Evolutionary conservation across 352 stramenopile species (phyloP).

Genomic region (Pythium apleroticum): DNA sequence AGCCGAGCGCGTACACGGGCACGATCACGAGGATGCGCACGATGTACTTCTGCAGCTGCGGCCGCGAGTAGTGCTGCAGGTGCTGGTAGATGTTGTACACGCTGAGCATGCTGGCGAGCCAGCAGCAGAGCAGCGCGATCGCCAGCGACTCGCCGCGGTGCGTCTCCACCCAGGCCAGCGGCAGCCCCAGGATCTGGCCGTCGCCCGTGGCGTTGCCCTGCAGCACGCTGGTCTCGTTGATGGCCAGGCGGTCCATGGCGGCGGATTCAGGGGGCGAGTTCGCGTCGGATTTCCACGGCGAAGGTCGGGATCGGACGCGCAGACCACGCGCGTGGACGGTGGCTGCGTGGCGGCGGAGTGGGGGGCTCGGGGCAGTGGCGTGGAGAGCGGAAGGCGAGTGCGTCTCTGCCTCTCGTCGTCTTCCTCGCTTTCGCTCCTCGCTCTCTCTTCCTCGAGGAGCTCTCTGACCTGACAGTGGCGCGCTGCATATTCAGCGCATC

Average conservation of each 20-base stretch:
- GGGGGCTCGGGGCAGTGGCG: background rate
- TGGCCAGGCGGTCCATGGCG: constrained; percentile 13
- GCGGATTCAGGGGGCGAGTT: background rate
- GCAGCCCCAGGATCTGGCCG: constrained; percentile 52
- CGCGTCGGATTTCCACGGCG: background rate
- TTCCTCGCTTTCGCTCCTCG: background rate
- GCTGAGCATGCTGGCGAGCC: constrained; percentile 57
- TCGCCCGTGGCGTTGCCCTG: constrained; percentile 69
- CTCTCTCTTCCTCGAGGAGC: background rate
- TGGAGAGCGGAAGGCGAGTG: background rate
- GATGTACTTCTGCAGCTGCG: constrained; percentile 86
- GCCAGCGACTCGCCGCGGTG: constrained; percentile 52
- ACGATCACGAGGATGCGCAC: constrained; percentile 88
- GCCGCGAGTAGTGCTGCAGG: constrained; percentile 79
- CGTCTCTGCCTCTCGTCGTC: background rate
- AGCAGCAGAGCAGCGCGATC: constrained; percentile 57
- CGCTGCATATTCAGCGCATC: background rate
- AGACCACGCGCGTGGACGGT: background rate
- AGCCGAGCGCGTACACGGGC: constrained; percentile 85
- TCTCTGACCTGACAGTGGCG: background rate
- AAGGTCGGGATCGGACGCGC: background rate
- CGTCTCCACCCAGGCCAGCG: constrained; percentile 74
- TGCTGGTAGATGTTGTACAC: constrained; percentile 88
- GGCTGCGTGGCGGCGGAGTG: background rate
- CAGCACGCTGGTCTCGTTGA: constrained; percentile 70